Evolutionary conservation across 164 flowering plant species (phyloP).

Genomic region (Dillenia turbinata): DNA sequence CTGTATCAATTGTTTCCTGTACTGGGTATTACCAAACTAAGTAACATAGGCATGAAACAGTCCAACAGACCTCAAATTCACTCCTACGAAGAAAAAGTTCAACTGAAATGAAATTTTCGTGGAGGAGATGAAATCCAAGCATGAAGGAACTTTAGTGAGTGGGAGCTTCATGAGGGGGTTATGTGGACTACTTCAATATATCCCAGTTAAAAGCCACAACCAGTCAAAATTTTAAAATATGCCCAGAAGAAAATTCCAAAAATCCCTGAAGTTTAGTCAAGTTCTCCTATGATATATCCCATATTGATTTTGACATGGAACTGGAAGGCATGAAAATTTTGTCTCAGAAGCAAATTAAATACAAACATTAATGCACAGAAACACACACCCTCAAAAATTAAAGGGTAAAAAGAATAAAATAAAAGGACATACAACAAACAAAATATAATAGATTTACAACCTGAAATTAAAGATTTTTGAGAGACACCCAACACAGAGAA

Average conservation of each 20-base stretch:
- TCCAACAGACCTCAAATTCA: neutral
- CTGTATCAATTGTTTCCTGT: conserved; percentile 7
- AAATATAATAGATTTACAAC: conserved; percentile 7
- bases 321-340: neutral
- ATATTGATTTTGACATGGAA: too few species aligned
- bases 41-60: too few species aligned
- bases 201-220: too few species aligned
- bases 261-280: too few species aligned
- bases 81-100: conserved; percentile 18
- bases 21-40: neutral
- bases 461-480: conserved; percentile 18
- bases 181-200: neutral
- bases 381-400: neutral
- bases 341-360: too few species aligned
- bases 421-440: neutral
- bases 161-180: neutral
- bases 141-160: neutral
- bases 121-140: conserved; percentile 14
- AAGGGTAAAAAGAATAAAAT: neutral
- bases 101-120: neutral
- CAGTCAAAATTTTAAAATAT: too few species aligned
- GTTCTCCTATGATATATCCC: too few species aligned
- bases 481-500: neutral
- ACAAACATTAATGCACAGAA: too few species aligned
- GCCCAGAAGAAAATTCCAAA: too few species aligned